Percentiles rank a stretch among this genome's conserved stretches.
Conservation (phyloP, 208 protist species). For the Histomonas meleagridis region DNA sequence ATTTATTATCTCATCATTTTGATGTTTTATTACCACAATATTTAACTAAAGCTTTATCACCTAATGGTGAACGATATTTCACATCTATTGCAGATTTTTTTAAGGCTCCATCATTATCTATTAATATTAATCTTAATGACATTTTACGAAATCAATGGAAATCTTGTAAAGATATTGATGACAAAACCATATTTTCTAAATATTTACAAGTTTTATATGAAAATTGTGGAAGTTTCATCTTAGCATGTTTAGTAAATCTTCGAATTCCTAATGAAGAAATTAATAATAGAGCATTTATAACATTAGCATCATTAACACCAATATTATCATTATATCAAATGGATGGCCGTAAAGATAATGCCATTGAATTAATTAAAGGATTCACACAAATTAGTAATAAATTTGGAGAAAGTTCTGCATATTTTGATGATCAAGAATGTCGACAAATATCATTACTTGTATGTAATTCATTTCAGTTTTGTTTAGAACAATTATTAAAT, state of each 20-base stretch:
- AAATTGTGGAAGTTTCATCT: not conserved
- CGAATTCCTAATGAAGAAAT: not conserved
- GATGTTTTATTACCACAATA: not conserved
- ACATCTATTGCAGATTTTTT: not conserved
- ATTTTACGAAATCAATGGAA: not conserved
- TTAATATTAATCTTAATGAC: not conserved
- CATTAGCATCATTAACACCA: not conserved
- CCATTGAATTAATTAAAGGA: not conserved
- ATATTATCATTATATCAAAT: not conserved
- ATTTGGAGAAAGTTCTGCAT: not conserved
- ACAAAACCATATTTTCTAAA: not conserved
- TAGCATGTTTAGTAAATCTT: not conserved
- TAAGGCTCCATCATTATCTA: not conserved
- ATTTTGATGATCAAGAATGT: not conserved
- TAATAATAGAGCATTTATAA: not conserved
- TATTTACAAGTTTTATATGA: constrained; percentile 19
- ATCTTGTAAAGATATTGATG: not conserved
- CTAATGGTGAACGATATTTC: not conserved
- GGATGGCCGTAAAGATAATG: not conserved
- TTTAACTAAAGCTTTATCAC: not conserved
- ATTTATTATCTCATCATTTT: not conserved
- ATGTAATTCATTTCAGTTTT: not conserved
- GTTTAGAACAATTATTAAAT: constrained; percentile 17
- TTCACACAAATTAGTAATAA: not conserved
- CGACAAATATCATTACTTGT: not conserved